Conservation (phyloP, 2,329 filamentous ascomycete species). For the Microascus cirrosus region DNA sequence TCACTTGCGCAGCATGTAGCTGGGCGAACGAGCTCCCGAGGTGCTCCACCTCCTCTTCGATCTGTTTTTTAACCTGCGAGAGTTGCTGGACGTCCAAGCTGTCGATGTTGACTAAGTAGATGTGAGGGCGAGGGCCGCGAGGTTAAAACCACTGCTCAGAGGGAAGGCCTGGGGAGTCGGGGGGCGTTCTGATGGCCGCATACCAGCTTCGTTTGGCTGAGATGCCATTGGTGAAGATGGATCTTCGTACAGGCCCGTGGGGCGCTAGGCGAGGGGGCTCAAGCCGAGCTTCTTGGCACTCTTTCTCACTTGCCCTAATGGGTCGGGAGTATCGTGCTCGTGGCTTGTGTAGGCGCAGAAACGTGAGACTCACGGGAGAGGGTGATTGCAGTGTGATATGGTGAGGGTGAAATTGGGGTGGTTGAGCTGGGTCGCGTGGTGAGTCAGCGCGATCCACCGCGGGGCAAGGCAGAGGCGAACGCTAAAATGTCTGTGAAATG, state of each 20-base stretch:
- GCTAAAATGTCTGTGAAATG: too few species aligned
- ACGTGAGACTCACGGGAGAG: background rate
- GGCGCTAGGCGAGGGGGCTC: background rate
- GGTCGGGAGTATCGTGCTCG: background rate
- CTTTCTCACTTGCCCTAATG: background rate
- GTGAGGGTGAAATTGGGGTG: background rate
- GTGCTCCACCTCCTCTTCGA: constrained; percentile 93
- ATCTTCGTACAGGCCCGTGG: background rate
- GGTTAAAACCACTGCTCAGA: background rate
- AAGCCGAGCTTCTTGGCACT: background rate
- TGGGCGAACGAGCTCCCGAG: constrained; percentile 83
- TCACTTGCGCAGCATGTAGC: constrained; percentile 77
- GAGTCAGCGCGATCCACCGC: background rate
- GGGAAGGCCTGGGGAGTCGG: background rate
- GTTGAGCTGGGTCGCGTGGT: background rate
- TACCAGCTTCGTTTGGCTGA: background rate
- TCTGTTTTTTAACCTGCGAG: constrained; percentile 84
- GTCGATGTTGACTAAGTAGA: constrained; percentile 34
- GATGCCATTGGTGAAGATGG: background rate
- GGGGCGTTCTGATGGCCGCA: background rate
- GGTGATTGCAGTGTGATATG: background rate
- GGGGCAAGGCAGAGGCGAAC: background rate
- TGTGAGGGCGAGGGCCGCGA: background rate
- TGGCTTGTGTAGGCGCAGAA: background rate
- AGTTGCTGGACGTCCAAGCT: constrained; percentile 77